Conservation (phyloP, 2,329 filamentous ascomycete species). For the Tympanopsis confertula region DNA sequence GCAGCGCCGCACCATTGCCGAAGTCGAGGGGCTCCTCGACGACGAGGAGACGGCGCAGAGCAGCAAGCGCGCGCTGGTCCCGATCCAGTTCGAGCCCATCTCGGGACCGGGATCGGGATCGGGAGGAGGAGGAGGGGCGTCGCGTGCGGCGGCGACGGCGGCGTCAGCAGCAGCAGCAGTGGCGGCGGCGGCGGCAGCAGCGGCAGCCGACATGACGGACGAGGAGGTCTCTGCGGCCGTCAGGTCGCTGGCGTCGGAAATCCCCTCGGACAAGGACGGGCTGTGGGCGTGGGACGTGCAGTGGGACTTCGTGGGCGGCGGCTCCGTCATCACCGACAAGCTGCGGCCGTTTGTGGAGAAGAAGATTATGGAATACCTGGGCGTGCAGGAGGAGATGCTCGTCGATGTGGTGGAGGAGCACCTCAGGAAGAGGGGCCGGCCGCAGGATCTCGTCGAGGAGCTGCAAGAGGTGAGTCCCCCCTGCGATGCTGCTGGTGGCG, state of each 20-base stretch:
- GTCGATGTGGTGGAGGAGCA: slow-evolving; percentile 41
- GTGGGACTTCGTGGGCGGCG: slow-evolving; percentile 50
- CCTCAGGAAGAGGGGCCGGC: slow-evolving; percentile 39
- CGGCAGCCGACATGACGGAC: slow-evolving; percentile 40
- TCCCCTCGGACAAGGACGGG: slow-evolving; percentile 47
- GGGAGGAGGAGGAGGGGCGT: too few species aligned
- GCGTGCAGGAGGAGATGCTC: slow-evolving; percentile 41
- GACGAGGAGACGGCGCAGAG: slow-evolving; percentile 76
- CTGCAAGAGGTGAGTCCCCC: neutral
- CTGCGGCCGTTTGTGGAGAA: slow-evolving; percentile 58
- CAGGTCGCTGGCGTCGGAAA: slow-evolving; percentile 48
- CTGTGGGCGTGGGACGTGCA: slow-evolving; percentile 53
- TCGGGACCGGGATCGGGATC: too few species aligned
- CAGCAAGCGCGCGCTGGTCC: slow-evolving; percentile 56
- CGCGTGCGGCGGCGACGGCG: too few species aligned
- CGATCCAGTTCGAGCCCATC: slow-evolving; percentile 11
- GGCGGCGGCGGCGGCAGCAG: too few species aligned
- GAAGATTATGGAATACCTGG: slow-evolving; percentile 58
- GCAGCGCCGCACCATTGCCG: slow-evolving; percentile 70
- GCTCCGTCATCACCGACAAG: slow-evolving; percentile 41
- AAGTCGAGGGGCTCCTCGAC: slow-evolving; percentile 87
- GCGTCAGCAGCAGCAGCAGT: too few species aligned
- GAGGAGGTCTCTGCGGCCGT: slow-evolving; percentile 42
- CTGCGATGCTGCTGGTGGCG: neutral
- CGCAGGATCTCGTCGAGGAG: slow-evolving; percentile 37